A percentile compares a stretch with the other conserved stretches of the same genome.
These are phyloP conservation scores for Artemisia annua DNA, from an alignment of 129 eudicot genomes.

Conservation along the genomic window DNA sequence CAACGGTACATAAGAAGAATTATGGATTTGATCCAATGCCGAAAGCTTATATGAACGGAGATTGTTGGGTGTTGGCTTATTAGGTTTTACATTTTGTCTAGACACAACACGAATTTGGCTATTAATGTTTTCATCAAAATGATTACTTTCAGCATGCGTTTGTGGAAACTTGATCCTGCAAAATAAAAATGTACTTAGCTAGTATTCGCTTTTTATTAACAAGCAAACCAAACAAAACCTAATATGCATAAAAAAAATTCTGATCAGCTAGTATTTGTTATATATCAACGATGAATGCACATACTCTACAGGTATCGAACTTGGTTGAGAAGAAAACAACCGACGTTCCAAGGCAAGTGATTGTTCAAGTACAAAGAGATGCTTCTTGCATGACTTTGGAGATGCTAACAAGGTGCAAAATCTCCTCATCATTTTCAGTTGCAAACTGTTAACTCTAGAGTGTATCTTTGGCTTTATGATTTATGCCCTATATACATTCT, in stretches of 20 bases:
- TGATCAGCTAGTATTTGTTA: neutral
- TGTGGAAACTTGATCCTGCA: neutral
- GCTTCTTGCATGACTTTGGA: neutral
- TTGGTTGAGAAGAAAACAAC: neutral
- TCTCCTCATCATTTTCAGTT: neutral
- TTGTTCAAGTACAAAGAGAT: neutral
- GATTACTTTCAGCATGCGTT: no score
- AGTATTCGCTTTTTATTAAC: no score
- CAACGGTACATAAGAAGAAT: slow-evolving; percentile 19
- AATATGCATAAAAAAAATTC: neutral
- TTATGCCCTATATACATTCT: no score
- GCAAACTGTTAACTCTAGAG: neutral
- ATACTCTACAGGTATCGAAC: neutral
- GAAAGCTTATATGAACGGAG: slow-evolving; percentile 24
- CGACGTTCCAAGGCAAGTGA: neutral
- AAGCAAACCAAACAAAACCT: neutral
- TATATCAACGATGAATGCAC: neutral
- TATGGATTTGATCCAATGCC: slow-evolving; percentile 26
- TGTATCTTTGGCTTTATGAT: no score
- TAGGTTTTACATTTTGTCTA: slow-evolving; percentile 12
- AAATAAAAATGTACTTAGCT: neutral
- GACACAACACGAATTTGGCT: neutral
- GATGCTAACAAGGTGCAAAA: neutral
- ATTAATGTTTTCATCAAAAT: neutral
- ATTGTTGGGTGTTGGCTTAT: slow-evolving; percentile 32